Conservation (phyloP, 1,284 basidiomycete genomes). For the Fistulina hepatica region DNA sequence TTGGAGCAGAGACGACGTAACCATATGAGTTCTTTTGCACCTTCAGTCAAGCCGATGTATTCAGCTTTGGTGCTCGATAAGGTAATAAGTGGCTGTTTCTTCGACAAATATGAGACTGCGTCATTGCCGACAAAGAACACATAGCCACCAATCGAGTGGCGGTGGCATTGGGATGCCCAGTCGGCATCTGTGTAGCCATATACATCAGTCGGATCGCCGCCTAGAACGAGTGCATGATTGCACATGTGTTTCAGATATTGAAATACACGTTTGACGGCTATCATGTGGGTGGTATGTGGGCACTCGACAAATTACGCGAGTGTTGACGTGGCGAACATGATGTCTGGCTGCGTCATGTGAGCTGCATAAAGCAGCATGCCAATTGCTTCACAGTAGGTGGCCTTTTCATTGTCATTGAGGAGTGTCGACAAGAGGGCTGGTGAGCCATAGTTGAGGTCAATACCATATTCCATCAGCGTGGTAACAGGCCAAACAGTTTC, state of each 20-base stretch:
- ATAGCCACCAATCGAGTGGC: slow-evolving; percentile 10
- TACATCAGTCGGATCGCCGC: background rate
- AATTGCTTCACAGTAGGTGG: background rate
- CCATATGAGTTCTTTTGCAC: too few species aligned
- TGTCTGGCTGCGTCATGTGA: slow-evolving; percentile 2
- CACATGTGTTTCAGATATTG: slow-evolving; percentile 1
- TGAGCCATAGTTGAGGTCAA: slow-evolving; percentile 11
- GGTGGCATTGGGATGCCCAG: slow-evolving; percentile 7
- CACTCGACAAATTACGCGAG: slow-evolving; percentile 2
- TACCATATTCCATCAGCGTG: slow-evolving; percentile 13
- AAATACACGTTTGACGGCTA: background rate
- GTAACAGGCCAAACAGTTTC: slow-evolving; percentile 9
- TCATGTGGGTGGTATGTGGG: slow-evolving; percentile 2
- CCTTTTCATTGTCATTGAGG: background rate
- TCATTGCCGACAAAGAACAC: slow-evolving; percentile 7
- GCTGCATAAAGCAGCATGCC: background rate
- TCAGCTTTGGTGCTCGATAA: too few species aligned
- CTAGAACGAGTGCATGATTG: slow-evolving; percentile 2
- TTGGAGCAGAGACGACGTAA: too few species aligned
- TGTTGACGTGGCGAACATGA: slow-evolving; percentile 2
- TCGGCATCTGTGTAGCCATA: slow-evolving; percentile 10
- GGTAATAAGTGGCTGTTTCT: too few species aligned
- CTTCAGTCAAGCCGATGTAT: too few species aligned
- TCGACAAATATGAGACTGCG: slow-evolving; percentile 7
- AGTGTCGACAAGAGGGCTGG: background rate